These are phyloP conservation scores for Cutaneotrichosporon sp. DNA, from an alignment of 1,284 basidiomycete genomes.

Conservation along the genomic window DNA sequence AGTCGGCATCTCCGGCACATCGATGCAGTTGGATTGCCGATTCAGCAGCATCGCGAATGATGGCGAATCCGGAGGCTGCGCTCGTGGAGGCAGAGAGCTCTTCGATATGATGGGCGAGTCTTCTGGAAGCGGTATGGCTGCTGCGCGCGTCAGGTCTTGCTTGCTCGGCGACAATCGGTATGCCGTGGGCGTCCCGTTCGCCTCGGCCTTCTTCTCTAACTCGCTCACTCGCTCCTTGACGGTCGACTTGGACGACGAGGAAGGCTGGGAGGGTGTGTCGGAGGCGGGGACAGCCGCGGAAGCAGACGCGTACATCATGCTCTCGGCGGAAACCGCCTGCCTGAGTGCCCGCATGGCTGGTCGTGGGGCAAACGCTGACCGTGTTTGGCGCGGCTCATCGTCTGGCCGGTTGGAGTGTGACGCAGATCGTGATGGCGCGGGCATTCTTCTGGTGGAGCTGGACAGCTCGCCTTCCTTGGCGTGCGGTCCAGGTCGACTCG, in stretches of 20 bases:
- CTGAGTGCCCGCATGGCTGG: background rate
- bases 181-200: background rate
- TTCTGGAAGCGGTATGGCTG: slow-evolving; percentile 16
- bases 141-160: slow-evolving; percentile 14
- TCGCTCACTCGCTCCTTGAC: slow-evolving; percentile 11
- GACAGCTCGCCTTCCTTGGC: background rate
- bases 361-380: background rate
- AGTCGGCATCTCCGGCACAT: background rate
- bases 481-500: slow-evolving; percentile 23
- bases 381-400: background rate
- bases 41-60: slow-evolving; percentile 18
- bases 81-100: background rate
- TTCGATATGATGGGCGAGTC: background rate
- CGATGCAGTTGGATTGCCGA: background rate
- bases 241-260: background rate
- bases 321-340: slow-evolving; percentile 3
- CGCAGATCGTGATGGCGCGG: slow-evolving; percentile 28
- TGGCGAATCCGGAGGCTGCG: slow-evolving; percentile 12
- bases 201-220: slow-evolving; percentile 8
- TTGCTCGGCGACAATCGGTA: slow-evolving; percentile 6
- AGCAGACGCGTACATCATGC: background rate
- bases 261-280: background rate
- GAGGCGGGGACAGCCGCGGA: background rate
- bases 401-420: slow-evolving; percentile 1
- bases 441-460: slow-evolving; percentile 21